These are phyloP conservation scores for Zymoseptoria brevis DNA, from an alignment of 2,329 filamentous ascomycete species.

Conservation along the genomic window DNA sequence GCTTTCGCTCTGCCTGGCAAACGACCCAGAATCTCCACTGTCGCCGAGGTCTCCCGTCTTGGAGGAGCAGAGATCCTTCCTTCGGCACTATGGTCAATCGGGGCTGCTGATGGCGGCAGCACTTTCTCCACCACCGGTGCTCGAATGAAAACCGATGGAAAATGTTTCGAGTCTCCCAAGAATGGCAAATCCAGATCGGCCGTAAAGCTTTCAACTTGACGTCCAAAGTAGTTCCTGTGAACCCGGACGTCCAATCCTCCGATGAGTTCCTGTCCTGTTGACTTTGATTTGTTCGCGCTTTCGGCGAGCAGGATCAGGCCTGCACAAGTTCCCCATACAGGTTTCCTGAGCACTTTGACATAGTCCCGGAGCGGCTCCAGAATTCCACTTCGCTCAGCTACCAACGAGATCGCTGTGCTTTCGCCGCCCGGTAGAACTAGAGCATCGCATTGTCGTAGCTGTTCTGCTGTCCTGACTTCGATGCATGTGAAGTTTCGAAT, in stretches of 20 bases:
- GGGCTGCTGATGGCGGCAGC: conserved; percentile 34
- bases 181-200: conserved; percentile 59
- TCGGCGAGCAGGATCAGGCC: conserved; percentile 87
- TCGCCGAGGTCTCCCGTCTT: conserved; percentile 38
- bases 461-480: conserved; percentile 67
- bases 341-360: conserved; percentile 76
- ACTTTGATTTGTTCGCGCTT: conserved; percentile 78
- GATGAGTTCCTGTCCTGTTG: conserved; percentile 85
- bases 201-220: conserved; percentile 88
- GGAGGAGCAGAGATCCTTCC: conserved; percentile 50
- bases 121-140: conserved; percentile 88
- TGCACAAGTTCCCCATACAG: conserved; percentile 93
- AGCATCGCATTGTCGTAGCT: conserved; percentile 68
- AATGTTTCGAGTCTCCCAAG: conserved; percentile 52
- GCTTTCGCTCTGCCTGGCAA: conserved; percentile 46
- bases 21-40: conserved; percentile 53
- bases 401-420: conserved; percentile 85
- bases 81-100: not conserved
- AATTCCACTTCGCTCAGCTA: conserved; percentile 72
- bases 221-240: conserved; percentile 88
- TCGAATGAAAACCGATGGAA: conserved; percentile 83
- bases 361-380: conserved; percentile 80
- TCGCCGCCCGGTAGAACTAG: conserved; percentile 90
- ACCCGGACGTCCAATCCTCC: conserved; percentile 86
- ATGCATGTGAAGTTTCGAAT: conserved; percentile 51